phyloP scores from a whole-genome alignment of 2,329 filamentous ascomycete species.

The Apiospora hydei region DNA sequence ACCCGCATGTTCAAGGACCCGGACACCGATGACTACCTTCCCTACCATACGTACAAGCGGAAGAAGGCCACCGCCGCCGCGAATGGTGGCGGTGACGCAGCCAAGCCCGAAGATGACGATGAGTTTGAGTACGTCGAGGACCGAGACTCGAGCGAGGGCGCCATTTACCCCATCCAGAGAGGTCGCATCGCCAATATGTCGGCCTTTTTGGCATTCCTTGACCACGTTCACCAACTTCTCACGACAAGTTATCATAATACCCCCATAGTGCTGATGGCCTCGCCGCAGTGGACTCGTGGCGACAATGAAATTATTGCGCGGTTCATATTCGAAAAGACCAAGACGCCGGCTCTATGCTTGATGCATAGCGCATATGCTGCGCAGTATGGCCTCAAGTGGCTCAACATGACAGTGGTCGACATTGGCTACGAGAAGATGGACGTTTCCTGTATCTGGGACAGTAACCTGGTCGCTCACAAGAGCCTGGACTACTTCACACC shows the following conservation, averaged over 20 bases:
- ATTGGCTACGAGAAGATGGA: conserved; percentile 93
- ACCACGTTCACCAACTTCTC: conserved; percentile 88
- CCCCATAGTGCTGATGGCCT: conserved; percentile 87
- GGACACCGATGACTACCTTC: conserved; percentile 77
- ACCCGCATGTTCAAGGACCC: conserved; percentile 94
- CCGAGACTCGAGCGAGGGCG: conserved; percentile 84
- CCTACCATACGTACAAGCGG: conserved; percentile 77
- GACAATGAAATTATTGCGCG: conserved; percentile 89
- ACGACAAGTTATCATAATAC: conserved; percentile 96
- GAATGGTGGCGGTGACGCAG: conserved; percentile 39
- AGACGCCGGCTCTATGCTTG: conserved; percentile 88
- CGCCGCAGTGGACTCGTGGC: conserved; percentile 88
- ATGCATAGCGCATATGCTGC: conserved; percentile 89
- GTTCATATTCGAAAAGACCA: conserved; percentile 97
- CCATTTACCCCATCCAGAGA: conserved; percentile 77
- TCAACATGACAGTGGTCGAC: conserved; percentile 86
- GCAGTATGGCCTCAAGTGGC: conserved; percentile 79
- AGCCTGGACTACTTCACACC: conserved; percentile 58
- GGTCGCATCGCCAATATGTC: conserved; percentile 90
- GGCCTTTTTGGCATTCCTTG: conserved; percentile 91
- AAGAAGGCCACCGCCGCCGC: conserved; percentile 51
- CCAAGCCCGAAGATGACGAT: conserved; percentile 58
- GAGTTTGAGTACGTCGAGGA: conserved; percentile 84
- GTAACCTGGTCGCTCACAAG: conserved; percentile 73
- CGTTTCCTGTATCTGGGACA: conserved; percentile 88